A percentile compares a stretch with the other conserved stretches of the same genome.
phyloP scores from a whole-genome alignment of 2,329 filamentous ascomycete genomes.

The Akanthomyces lecanii region DNA sequence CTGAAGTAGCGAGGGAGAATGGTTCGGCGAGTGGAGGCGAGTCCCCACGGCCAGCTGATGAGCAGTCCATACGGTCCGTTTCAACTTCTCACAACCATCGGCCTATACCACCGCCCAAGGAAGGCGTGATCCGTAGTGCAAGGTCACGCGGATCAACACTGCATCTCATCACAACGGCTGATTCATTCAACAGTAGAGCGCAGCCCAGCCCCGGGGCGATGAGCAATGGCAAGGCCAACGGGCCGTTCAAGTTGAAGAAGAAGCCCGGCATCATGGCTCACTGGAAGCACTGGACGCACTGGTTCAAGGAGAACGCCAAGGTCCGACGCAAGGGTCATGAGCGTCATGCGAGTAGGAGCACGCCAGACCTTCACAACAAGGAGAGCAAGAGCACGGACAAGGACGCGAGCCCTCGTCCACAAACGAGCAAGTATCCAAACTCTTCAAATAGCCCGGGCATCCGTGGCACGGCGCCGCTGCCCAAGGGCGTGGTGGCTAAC shows the following conservation, averaged over 20 bases:
- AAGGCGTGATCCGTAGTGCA: constrained; percentile 63
- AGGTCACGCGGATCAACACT: constrained; percentile 78
- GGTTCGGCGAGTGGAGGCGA: constrained; percentile 41
- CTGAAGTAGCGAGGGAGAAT: constrained; percentile 52
- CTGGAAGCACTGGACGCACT: constrained; percentile 62
- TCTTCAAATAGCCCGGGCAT: constrained; percentile 31
- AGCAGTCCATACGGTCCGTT: constrained; percentile 68
- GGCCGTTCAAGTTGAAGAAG: constrained; percentile 46
- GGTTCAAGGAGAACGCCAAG: constrained; percentile 58
- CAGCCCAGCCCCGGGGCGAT: constrained; percentile 25
- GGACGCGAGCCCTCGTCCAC: constrained; percentile 54
- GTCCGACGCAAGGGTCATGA: constrained; percentile 46
- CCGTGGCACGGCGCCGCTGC: constrained; percentile 42
- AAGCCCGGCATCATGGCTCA: constrained; percentile 56
- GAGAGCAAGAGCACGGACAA: constrained; percentile 43
- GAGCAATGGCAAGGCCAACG: constrained; percentile 24
- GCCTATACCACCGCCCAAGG: constrained; percentile 80
- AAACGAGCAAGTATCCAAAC: constrained; percentile 54
- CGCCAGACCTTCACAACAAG: constrained; percentile 54
- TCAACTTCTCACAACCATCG: constrained; percentile 74
- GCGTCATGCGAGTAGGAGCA: constrained; percentile 52
- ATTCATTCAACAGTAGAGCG: constrained; percentile 37
- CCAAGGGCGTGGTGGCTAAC: constrained; percentile 49
- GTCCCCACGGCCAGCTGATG: constrained; percentile 65
- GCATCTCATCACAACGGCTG: constrained; percentile 70